These are phyloP conservation scores for Dothideomycetes sp. DNA, from an alignment of 2,329 filamentous ascomycete species.

Conservation along the genomic window DNA sequence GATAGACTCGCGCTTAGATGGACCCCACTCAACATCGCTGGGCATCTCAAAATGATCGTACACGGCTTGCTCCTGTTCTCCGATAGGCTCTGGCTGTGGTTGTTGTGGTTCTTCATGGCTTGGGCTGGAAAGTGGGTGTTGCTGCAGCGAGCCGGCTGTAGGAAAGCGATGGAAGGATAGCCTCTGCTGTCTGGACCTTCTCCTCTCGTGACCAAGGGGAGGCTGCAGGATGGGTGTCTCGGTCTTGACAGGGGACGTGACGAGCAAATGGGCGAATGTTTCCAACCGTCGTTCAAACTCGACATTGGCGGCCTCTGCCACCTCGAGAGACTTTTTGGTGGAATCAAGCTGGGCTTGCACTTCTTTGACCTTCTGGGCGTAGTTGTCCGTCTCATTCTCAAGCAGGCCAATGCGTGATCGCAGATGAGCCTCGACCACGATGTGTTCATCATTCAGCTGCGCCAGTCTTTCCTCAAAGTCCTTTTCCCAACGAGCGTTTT, in stretches of 20 bases:
- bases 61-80: not conserved
- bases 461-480: conserved; percentile 29
- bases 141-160: conserved; percentile 22
- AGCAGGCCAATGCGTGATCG: conserved; percentile 22
- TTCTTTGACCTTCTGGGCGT: conserved; percentile 24
- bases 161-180: conserved; percentile 27
- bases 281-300: conserved; percentile 31
- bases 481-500: conserved; percentile 30
- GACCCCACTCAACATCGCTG: conserved; percentile 9
- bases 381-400: conserved; percentile 24
- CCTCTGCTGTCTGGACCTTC: conserved; percentile 11
- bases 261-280: conserved; percentile 29
- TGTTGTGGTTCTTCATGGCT: conserved; percentile 3
- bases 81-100: conserved; percentile 1
- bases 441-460: conserved; percentile 24
- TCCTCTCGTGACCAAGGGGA: conserved; percentile 17
- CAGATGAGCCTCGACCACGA: conserved; percentile 23
- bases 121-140: conserved; percentile 1
- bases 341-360: conserved; percentile 26
- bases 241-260: conserved; percentile 28
- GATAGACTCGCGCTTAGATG: conserved; percentile 11
- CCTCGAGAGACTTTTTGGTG: conserved; percentile 24
- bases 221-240: conserved; percentile 17
- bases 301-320: conserved; percentile 28
- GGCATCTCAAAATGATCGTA: conserved; percentile 2